phyloP scores from a whole-genome alignment of 2,329 filamentous ascomycete species.

The Tympanopsis confertula region DNA sequence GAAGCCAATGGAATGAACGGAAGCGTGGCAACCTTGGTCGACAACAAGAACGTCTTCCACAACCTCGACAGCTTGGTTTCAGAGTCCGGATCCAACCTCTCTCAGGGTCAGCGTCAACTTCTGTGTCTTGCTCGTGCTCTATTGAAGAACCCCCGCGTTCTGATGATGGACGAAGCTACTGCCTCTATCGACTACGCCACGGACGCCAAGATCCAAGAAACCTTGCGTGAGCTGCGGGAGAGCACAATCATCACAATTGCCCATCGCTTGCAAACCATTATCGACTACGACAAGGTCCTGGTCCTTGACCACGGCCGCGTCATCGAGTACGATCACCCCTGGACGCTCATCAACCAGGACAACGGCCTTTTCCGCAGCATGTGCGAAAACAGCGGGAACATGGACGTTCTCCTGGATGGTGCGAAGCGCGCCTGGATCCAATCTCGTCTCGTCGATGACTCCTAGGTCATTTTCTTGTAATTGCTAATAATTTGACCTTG shows the following conservation, averaged over 20 bases:
- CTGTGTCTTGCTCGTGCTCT: constrained; percentile 52
- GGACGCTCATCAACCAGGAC: constrained; percentile 39
- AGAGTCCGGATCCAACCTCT: constrained; percentile 63
- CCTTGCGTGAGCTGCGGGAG: constrained; percentile 49
- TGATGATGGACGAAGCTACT: constrained; percentile 63
- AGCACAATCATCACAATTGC: constrained; percentile 61
- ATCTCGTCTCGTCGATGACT: constrained; percentile 5
- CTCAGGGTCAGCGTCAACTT: constrained; percentile 52
- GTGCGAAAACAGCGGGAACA: constrained; percentile 12
- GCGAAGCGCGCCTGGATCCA: constrained; percentile 11
- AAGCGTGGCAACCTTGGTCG: constrained; percentile 1
- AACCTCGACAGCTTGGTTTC: constrained; percentile 45
- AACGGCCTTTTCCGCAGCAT: constrained; percentile 24
- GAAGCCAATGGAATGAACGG: constrained; percentile 13
- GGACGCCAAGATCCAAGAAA: constrained; percentile 58
- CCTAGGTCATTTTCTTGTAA: no score
- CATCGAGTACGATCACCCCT: constrained; percentile 53
- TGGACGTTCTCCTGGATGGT: constrained; percentile 10
- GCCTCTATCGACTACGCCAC: constrained; percentile 61
- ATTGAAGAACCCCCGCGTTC: constrained; percentile 52
- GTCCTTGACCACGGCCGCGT: constrained; percentile 55
- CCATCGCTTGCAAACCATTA: constrained; percentile 57
- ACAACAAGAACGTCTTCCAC: constrained; percentile 60
- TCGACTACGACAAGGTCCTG: constrained; percentile 61
- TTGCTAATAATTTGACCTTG: no score